These are phyloP conservation scores for Tranzscheliella williamsii DNA, from an alignment of 1,284 basidiomycete genomes.

Conservation along the genomic window DNA sequence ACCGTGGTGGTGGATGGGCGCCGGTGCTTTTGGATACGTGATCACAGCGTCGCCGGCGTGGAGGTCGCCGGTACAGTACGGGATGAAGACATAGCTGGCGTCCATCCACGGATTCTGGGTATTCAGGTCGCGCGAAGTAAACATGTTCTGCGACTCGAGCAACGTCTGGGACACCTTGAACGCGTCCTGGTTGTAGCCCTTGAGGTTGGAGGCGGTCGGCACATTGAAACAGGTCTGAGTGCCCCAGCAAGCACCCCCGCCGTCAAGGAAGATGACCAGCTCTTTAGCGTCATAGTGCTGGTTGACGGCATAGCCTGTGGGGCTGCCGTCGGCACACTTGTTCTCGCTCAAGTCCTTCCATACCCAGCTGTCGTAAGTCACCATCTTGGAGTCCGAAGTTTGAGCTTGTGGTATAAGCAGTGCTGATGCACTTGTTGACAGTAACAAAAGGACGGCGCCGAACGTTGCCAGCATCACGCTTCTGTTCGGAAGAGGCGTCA, in stretches of 20 bases:
- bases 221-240: constrained; percentile 11
- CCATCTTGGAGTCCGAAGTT: not conserved
- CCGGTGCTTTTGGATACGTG: constrained; percentile 11
- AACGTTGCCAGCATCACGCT: no score
- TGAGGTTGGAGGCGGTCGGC: constrained; percentile 6
- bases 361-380: constrained; percentile 13
- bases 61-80: constrained; percentile 23
- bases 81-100: constrained; percentile 16
- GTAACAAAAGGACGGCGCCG: no score
- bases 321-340: constrained; percentile 22
- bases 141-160: constrained; percentile 7
- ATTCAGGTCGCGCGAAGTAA: constrained; percentile 15
- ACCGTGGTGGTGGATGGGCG: constrained; percentile 23
- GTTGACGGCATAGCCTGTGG: constrained; percentile 17
- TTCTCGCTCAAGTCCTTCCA: constrained; percentile 10
- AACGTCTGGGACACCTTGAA: constrained; percentile 1
- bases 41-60: constrained; percentile 11
- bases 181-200: constrained; percentile 9
- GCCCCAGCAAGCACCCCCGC: constrained; percentile 24
- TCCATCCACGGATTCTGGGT: constrained; percentile 11
- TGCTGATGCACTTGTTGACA: no score
- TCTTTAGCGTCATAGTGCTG: constrained; percentile 11
- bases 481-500: no score
- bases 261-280: constrained; percentile 14
- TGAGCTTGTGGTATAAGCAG: no score